phyloP scores from a whole-genome alignment of 768 basidiomycete genomes.

The Mycena galericulata region DNA sequence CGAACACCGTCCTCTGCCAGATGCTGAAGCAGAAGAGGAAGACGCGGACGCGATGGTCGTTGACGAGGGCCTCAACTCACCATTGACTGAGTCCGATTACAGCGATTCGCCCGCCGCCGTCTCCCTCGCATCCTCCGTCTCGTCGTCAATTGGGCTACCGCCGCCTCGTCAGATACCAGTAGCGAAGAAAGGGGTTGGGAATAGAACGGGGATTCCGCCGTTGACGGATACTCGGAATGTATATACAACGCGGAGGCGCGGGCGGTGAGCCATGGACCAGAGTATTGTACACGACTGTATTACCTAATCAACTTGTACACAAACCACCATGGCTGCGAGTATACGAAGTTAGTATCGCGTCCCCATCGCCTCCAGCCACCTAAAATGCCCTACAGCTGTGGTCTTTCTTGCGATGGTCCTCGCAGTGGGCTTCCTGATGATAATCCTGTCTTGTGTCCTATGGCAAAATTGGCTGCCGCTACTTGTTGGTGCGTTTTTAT shows the following conservation, averaged over 20 bases:
- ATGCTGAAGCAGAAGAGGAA: constrained; percentile 42
- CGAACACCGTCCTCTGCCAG: constrained; percentile 50
- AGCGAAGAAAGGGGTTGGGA: constrained; percentile 28
- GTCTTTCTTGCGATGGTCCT: constrained; percentile 97
- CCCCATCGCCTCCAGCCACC: not conserved
- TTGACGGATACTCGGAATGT: constrained; percentile 59
- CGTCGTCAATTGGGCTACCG: constrained; percentile 48
- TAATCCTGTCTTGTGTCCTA: constrained; percentile 96
- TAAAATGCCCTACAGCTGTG: constrained; percentile 70
- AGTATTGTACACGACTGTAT: not conserved
- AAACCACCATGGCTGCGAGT: constrained; percentile 68
- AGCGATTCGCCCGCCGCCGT: constrained; percentile 39
- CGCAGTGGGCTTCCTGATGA: constrained; percentile 96
- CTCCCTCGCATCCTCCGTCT: constrained; percentile 53
- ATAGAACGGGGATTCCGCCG: constrained; percentile 38
- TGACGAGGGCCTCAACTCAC: constrained; percentile 32
- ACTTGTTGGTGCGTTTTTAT: constrained; percentile 83
- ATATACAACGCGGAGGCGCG: constrained; percentile 47
- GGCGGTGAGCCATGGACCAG: constrained; percentile 20
- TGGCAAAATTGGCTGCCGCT: constrained; percentile 98
- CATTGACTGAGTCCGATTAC: constrained; percentile 23
- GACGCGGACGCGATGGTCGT: constrained; percentile 35
- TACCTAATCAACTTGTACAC: constrained; percentile 2
- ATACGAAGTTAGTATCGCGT: constrained; percentile 67
- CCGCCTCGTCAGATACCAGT: constrained; percentile 35